Percentiles rank a stretch among this genome's conserved stretches.
Conservation (phyloP, 2,329 filamentous ascomycete species). For the Talaromyces sp. region DNA sequence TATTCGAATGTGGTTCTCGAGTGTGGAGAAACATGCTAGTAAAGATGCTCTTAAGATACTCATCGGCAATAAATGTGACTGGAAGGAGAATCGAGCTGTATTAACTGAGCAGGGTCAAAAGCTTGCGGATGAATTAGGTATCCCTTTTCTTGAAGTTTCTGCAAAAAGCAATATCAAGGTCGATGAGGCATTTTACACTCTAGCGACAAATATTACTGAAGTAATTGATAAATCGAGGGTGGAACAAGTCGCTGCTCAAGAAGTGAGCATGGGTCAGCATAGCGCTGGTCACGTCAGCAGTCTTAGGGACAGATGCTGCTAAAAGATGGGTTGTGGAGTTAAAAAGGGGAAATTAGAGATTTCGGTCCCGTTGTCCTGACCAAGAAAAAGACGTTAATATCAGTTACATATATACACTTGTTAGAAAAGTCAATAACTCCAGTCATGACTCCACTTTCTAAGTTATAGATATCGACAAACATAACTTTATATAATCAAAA, state of each 20-base stretch:
- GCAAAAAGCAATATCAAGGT: constrained; percentile 99
- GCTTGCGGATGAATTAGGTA: constrained; percentile 89
- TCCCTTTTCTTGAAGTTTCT: constrained; percentile 96
- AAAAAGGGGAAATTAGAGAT: background rate
- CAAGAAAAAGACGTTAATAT: no score
- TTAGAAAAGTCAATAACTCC: no score
- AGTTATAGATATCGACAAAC: no score
- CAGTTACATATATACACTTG: no score
- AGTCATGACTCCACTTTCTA: no score
- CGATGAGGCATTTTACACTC: constrained; percentile 94
- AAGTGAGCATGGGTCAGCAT: constrained; percentile 64
- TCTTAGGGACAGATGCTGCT: constrained; percentile 71
- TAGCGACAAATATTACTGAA: constrained; percentile 97
- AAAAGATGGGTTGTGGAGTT: constrained; percentile 20
- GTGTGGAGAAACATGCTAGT: constrained; percentile 95
- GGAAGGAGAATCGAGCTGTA: constrained; percentile 97
- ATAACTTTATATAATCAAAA: no score
- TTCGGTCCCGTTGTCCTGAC: no score
- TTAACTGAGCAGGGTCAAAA: constrained; percentile 89
- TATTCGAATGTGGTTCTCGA: constrained; percentile 99
- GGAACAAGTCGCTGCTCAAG: constrained; percentile 55
- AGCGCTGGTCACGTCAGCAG: constrained; percentile 47
- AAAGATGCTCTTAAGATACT: constrained; percentile 99
- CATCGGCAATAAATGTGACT: constrained; percentile 99
- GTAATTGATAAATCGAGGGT: constrained; percentile 86